phyloP scores from a whole-genome alignment of 1,139 yeast species.

The Nakaseomyces uthaithaninus region DNA sequence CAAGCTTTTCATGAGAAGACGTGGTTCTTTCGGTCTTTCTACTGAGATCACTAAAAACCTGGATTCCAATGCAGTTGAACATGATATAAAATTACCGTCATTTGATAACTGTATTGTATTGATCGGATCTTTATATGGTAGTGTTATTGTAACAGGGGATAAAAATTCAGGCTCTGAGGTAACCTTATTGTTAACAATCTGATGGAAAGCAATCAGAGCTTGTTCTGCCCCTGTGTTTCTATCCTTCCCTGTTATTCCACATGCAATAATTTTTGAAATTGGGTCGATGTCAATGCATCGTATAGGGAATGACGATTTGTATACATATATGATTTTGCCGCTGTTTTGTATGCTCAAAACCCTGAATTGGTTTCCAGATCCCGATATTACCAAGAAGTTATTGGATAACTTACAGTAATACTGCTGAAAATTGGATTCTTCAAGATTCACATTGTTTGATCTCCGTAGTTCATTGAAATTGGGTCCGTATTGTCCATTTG shows the following conservation, averaged over 20 bases:
- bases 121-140: slow-evolving; percentile 82
- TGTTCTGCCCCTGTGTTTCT: slow-evolving; percentile 64
- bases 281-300: slow-evolving; percentile 68
- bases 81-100: slow-evolving; percentile 60
- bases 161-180: slow-evolving; percentile 19
- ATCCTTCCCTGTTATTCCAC: slow-evolving; percentile 78
- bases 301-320: slow-evolving; percentile 66
- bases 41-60: slow-evolving; percentile 69
- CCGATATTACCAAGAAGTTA: slow-evolving; percentile 56
- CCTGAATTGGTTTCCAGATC: slow-evolving; percentile 63
- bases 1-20: slow-evolving; percentile 58
- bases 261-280: slow-evolving; percentile 57
- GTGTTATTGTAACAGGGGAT: slow-evolving; percentile 61
- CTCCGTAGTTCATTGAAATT: slow-evolving; percentile 35
- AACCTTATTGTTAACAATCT: slow-evolving; percentile 24
- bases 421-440: slow-evolving; percentile 31
- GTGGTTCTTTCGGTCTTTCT: slow-evolving; percentile 56
- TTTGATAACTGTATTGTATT: slow-evolving; percentile 63
- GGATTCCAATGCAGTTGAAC: slow-evolving; percentile 79
- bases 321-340: slow-evolving; percentile 63
- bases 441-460: slow-evolving; percentile 15
- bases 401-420: slow-evolving; percentile 58
- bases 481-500: slow-evolving; percentile 58
- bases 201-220: slow-evolving; percentile 67
- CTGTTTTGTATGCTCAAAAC: slow-evolving; percentile 48